Conservation (phyloP, 1,284 basidiomycete species). For the Exobasidium cylindrosporum region DNA sequence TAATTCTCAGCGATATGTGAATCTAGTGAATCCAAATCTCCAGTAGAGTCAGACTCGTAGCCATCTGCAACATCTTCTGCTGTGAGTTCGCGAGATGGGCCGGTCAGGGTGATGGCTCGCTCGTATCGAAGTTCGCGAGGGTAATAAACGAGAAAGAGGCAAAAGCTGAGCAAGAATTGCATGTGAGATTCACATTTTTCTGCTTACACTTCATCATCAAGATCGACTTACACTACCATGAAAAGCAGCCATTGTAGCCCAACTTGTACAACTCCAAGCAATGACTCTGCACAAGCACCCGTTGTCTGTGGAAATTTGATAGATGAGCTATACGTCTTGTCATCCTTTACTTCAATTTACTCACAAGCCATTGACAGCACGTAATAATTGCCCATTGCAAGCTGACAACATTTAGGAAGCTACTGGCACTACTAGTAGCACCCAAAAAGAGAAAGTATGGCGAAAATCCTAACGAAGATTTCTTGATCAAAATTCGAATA, state of each 20-base stretch:
- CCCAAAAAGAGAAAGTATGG: constrained; percentile 92
- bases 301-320: constrained; percentile 59
- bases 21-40: constrained; percentile 49
- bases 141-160: constrained; percentile 89
- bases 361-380: constrained; percentile 65
- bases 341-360: not conserved
- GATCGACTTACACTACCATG: constrained; percentile 69
- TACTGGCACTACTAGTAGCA: constrained; percentile 63
- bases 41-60: constrained; percentile 23
- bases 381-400: constrained; percentile 82
- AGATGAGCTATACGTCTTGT: not conserved
- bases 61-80: constrained; percentile 2
- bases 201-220: constrained; percentile 56
- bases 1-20: constrained; percentile 51
- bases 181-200: constrained; percentile 5
- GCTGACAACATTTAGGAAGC: constrained; percentile 62
- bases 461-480: constrained; percentile 81
- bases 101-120: constrained; percentile 30
- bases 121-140: constrained; percentile 75
- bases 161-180: constrained; percentile 57
- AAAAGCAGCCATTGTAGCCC: constrained; percentile 82
- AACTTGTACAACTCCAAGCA: constrained; percentile 81
- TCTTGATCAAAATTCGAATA: constrained; percentile 61
- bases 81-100: constrained; percentile 18
- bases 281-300: constrained; percentile 74